Evolutionary conservation across 768 basidiomycete genomes (phyloP), one percentile per base, ranked within the genome.

Genomic region (Hygrocybe punicea): DNA sequence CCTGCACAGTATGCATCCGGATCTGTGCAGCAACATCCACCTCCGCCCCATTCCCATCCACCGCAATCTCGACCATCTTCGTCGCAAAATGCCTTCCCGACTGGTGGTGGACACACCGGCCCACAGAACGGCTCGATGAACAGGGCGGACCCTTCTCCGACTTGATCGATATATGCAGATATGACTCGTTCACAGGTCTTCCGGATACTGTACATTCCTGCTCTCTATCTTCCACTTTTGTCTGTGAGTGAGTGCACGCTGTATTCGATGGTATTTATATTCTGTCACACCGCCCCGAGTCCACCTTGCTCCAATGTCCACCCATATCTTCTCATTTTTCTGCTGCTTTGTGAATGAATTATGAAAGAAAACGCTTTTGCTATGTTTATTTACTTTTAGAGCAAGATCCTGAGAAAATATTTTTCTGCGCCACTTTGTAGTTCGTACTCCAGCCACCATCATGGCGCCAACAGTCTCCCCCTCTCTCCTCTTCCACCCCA

Each of bases 401-500:
- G 8, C 29, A 29, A 29, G 29, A 29, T 29, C 29, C 29, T 29
- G 29, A 29, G 29, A 29, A 29, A 29, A 29, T 29, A 4, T 29
- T 29, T 8, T 29, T 8, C 4, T 29, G 29, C 29, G 29, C 29
- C 29, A 29, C 29, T 8, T 4, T 29, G 29, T n/a, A n/a, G n/a
- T n/a, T n/a, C n/a, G n/a, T n/a, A n/a, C 56, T 47, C 19, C 55
- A 23, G 56, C n/a, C n/a, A 49, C 49, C 57, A 53, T 57, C 58
- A 82, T 79, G 79, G 69, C 78, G 13, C 76, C 79, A 24, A 76
- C 78, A 68, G 66, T 69, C 46, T 71, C 74, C 39, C 60, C 78
- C 44, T 64, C 84, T 57, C 60, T 80, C 58, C 79, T 88, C 60
- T 86, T 87, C 55, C 85, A 87, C 62, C 86, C 85, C 54, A 86